These are phyloP conservation scores for Pseudogymnoascus sp. DNA, from an alignment of 2,329 filamentous ascomycete species.

Conservation along the genomic window DNA sequence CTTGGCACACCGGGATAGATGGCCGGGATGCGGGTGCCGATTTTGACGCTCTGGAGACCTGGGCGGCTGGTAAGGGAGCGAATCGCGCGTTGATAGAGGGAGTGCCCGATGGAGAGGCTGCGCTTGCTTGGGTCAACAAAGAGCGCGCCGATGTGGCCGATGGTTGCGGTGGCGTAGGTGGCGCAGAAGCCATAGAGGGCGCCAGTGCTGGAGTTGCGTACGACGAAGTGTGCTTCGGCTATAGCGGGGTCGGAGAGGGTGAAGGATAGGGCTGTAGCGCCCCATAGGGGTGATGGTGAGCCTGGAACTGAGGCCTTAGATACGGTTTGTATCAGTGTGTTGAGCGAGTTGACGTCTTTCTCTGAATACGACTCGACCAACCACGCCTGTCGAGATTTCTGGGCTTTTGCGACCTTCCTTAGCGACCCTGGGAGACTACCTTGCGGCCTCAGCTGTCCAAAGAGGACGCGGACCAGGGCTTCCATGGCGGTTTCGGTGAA, in stretches of 20 bases:
- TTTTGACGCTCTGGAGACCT: constrained; percentile 70
- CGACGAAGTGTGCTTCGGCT: constrained; percentile 80
- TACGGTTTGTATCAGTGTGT: constrained; percentile 65
- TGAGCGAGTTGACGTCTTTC: constrained; percentile 64
- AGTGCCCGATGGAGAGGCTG: constrained; percentile 83
- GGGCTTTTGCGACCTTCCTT: constrained; percentile 76
- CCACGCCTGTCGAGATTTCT: constrained; percentile 91
- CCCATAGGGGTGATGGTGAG: constrained; percentile 54
- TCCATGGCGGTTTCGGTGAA: constrained; percentile 89
- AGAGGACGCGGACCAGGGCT: constrained; percentile 73
- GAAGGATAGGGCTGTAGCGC: constrained; percentile 67
- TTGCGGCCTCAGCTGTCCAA: constrained; percentile 60
- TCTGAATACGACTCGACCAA: constrained; percentile 84
- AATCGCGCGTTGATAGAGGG: constrained; percentile 77
- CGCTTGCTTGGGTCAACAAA: constrained; percentile 82
- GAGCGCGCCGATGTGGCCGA: constrained; percentile 71
- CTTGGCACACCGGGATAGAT: constrained; percentile 79
- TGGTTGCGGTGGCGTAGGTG: constrained; percentile 62
- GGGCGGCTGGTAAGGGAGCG: constrained; percentile 62
- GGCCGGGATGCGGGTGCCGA: constrained; percentile 74
- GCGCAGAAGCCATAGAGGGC: constrained; percentile 88
- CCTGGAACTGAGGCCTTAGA: constrained; percentile 59
- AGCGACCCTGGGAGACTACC: constrained; percentile 65
- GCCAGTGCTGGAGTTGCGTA: constrained; percentile 86
- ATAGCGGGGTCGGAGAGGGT: constrained; percentile 63